A percentile compares a stretch with the other conserved stretches of the same genome.
Evolutionary conservation across 75 land plant species (phyloP).

Genomic region (Azolla pinnata): DNA sequence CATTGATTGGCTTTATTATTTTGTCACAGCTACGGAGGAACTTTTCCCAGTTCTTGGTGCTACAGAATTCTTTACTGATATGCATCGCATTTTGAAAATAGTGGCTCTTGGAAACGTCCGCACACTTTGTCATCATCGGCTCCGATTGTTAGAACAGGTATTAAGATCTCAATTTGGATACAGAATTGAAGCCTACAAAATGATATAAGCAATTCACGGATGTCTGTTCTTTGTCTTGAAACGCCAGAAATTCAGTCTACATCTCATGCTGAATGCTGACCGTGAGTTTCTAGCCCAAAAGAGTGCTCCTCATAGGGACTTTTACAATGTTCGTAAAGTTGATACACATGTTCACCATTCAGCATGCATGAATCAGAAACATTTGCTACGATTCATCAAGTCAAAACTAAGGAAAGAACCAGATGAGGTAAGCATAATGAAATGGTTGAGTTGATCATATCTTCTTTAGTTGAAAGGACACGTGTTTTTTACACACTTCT

Average conservation of each 20-base stretch:
- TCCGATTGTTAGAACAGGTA: conserved; percentile 82
- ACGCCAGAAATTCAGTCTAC: conserved; percentile 99
- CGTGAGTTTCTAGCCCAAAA: conserved; percentile 94
- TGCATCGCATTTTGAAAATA: conserved; percentile 73
- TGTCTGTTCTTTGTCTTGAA: too few species aligned
- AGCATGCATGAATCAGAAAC: conserved; percentile 99
- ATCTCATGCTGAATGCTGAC: conserved; percentile 96
- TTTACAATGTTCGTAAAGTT: conserved; percentile 94
- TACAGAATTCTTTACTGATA: conserved; percentile 89
- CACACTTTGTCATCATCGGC: conserved; percentile 77
- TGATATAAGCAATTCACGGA: too few species aligned
- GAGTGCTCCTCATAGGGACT: conserved; percentile 96
- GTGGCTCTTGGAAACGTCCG: conserved; percentile 80
- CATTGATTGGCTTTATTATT: too few species aligned
- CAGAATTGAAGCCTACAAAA: too few species aligned
- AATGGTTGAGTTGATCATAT: too few species aligned
- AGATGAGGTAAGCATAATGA: conserved; percentile 79
- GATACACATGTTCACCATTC: conserved; percentile 99
- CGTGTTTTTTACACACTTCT: too few species aligned
- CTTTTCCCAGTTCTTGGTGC: conserved; percentile 84
- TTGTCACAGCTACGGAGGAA: conserved; percentile 54
- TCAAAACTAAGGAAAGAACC: conserved; percentile 94
- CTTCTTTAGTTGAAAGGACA: too few species aligned
- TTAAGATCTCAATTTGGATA: too few species aligned
- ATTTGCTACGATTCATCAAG: conserved; percentile 89